These are phyloP conservation scores for Alternaria incomplexa DNA, from an alignment of 2,329 filamentous ascomycete species.

Conservation along the genomic window DNA sequence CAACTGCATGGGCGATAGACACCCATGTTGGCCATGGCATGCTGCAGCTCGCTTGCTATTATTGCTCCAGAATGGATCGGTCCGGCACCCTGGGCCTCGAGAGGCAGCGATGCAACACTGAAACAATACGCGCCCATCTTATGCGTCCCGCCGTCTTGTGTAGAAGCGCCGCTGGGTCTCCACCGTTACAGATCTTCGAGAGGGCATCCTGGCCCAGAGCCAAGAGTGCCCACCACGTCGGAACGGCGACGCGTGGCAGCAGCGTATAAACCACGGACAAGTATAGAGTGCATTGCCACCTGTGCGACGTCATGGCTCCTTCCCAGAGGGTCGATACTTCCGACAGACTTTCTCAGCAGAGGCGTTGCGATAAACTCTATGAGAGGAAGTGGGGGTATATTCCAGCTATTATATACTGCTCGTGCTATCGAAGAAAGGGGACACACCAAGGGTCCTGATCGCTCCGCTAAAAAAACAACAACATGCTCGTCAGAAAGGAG, in stretches of 20 bases:
- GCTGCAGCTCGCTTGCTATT: conserved; percentile 15
- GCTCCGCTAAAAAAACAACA: conserved; percentile 19
- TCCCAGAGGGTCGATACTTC: neutral
- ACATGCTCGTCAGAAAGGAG: conserved; percentile 8
- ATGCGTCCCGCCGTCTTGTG: neutral
- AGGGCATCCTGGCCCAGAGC: conserved; percentile 2
- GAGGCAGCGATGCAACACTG: conserved; percentile 2
- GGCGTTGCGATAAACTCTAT: neutral
- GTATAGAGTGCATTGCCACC: neutral
- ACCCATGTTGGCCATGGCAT: conserved; percentile 1
- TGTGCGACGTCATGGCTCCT: neutral
- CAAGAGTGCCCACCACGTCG: conserved; percentile 5
- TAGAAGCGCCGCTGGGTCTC: neutral
- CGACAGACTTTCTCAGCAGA: neutral
- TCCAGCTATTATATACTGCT: conserved; percentile 30
- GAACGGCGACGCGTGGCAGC: conserved; percentile 28
- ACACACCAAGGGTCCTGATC: conserved; percentile 8
- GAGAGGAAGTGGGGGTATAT: conserved; percentile 20
- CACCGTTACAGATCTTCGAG: neutral
- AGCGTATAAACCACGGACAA: conserved; percentile 12
- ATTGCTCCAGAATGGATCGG: conserved; percentile 9
- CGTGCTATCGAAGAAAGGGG: conserved; percentile 10
- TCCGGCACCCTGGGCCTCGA: conserved; percentile 14
- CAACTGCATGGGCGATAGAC: neutral
- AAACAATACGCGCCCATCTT: conserved; percentile 10